Percentiles rank a stretch among this genome's conserved stretches.
Evolutionary conservation across 345 rosid genomes (phyloP).

Genomic region (Hirschfeldia incana): DNA sequence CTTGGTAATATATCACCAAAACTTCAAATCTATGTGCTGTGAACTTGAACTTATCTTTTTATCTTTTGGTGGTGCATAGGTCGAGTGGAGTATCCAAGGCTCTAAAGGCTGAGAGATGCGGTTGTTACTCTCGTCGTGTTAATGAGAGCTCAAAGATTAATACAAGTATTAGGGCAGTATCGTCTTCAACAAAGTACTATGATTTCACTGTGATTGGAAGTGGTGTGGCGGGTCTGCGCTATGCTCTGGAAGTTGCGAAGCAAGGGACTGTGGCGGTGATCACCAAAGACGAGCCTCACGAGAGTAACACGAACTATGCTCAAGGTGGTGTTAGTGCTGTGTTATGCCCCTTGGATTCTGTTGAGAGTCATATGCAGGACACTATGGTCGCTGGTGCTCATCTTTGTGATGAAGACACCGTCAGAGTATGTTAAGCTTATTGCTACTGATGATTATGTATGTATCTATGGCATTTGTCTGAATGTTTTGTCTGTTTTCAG

Average conservation of each 20-base stretch:
- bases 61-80: constrained; percentile 43
- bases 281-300: constrained; percentile 96
- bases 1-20: constrained; percentile 52
- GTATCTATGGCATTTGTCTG: background rate
- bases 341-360: constrained; percentile 87
- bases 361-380: constrained; percentile 96
- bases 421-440: constrained; percentile 58
- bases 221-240: constrained; percentile 95
- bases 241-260: constrained; percentile 92
- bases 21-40: background rate
- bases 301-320: constrained; percentile 96
- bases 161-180: constrained; percentile 34
- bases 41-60: background rate
- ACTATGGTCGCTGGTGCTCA: constrained; percentile 95
- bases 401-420: constrained; percentile 94
- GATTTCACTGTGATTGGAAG: constrained; percentile 95
- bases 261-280: constrained; percentile 89
- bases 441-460: background rate
- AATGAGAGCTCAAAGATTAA: constrained; percentile 38
- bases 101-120: constrained; percentile 46
- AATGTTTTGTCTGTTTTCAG: constrained; percentile 43
- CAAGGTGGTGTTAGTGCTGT: constrained; percentile 99
- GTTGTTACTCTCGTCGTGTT: constrained; percentile 37
- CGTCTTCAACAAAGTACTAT: constrained; percentile 66
- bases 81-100: constrained; percentile 53